Conservation (phyloP, 192 early-diverging fungal genomes). For the Haplosporangium gracile region DNA sequence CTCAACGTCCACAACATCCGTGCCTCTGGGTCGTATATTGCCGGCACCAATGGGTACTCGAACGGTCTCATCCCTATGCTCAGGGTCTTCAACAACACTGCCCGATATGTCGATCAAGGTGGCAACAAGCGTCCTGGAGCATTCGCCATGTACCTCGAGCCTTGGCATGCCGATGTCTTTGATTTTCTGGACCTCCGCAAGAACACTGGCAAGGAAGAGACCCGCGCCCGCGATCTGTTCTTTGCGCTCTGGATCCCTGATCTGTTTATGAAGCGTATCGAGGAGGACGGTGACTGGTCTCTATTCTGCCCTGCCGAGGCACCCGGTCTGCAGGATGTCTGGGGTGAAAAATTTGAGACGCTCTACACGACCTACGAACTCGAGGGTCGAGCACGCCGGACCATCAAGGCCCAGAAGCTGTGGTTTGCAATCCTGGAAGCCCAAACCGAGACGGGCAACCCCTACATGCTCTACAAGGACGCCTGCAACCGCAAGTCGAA, state of each 20-base stretch:
- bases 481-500: conserved; percentile 99
- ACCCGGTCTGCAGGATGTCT: conserved; percentile 89
- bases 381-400: conserved; percentile 85
- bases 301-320: conserved; percentile 96
- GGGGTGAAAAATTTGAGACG: conserved; percentile 92
- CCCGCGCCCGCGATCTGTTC: conserved; percentile 95
- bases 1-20: conserved; percentile 96
- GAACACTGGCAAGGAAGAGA: conserved; percentile 99
- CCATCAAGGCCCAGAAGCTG: conserved; percentile 95
- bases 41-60: conserved; percentile 96
- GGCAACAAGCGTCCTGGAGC: conserved; percentile 96
- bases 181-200: conserved; percentile 96
- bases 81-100: conserved; percentile 97
- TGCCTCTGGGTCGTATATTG: conserved; percentile 94
- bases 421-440: conserved; percentile 97
- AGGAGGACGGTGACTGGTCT: conserved; percentile 92
- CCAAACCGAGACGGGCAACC: conserved; percentile 97
- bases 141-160: conserved; percentile 98
- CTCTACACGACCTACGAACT: conserved; percentile 91
- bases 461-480: conserved; percentile 99
- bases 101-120: conserved; percentile 97
- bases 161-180: conserved; percentile 99
- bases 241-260: conserved; percentile 98
- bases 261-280: conserved; percentile 97
- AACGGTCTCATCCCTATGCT: conserved; percentile 98